A percentile compares a stretch with the other conserved stretches of the same genome.
These are phyloP conservation scores for Tausonia pullulans DNA, from an alignment of 1,284 basidiomycete species.

Conservation along the genomic window DNA sequence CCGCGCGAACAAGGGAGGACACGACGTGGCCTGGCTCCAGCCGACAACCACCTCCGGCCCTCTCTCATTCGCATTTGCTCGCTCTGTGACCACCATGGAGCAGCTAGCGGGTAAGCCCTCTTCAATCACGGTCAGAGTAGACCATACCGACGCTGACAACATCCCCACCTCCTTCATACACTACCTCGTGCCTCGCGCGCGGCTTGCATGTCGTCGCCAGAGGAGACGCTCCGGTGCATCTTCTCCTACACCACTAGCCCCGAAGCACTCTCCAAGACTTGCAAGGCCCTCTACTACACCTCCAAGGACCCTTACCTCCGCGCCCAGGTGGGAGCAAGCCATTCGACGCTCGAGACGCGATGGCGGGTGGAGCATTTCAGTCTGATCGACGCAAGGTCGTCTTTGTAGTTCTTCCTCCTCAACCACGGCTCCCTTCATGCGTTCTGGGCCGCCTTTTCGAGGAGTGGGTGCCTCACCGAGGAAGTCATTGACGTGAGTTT, in stretches of 20 bases:
- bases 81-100: not conserved
- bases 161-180: not conserved
- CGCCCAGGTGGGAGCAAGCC: not conserved
- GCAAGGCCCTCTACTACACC: not conserved
- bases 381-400: not conserved
- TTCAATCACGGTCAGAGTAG: not conserved
- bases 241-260: not conserved
- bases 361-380: not conserved
- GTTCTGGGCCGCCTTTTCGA: not conserved
- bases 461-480: not conserved
- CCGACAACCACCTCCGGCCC: not conserved
- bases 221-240: not conserved
- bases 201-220: not conserved
- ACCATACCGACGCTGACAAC: not conserved
- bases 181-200: not conserved
- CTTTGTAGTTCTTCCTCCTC: not conserved
- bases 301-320: not conserved
- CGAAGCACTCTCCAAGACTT: not conserved
- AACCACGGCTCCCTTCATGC: not conserved
- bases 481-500: conserved; percentile 2
- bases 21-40: not conserved
- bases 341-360: not conserved
- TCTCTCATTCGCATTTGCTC: not conserved
- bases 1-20: not conserved
- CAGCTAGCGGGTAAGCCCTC: not conserved